Percentiles rank a stretch among this genome's conserved stretches.
phyloP scores from a whole-genome alignment of 192 early-diverging fungal genomes.

The Podila horticola region DNA sequence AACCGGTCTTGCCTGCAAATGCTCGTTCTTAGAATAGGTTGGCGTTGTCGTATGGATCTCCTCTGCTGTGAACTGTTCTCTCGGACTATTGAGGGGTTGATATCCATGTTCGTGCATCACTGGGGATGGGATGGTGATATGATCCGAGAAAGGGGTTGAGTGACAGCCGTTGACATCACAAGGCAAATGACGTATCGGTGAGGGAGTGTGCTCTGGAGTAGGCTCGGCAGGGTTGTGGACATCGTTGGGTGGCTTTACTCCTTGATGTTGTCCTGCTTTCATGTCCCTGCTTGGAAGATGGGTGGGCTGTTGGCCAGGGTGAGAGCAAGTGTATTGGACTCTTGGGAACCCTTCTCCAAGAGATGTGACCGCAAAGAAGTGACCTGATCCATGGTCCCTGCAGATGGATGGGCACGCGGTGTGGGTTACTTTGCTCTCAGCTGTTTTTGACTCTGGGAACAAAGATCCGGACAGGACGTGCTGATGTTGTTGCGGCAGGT shows the following conservation, averaged over 20 bases:
- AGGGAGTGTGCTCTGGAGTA: slow-evolving; percentile 12
- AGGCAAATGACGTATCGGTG: not conserved
- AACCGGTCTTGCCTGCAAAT: not conserved
- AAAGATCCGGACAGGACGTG: slow-evolving; percentile 6
- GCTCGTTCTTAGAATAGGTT: slow-evolving; percentile 11
- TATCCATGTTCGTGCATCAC: not conserved
- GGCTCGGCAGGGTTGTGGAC: slow-evolving; percentile 24
- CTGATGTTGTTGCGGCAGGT: not conserved
- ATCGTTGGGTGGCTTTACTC: not conserved
- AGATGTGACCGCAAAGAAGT: slow-evolving; percentile 34
- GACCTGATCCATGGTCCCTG: slow-evolving; percentile 16
- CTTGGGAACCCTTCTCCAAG: slow-evolving; percentile 28
- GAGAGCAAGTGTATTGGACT: slow-evolving; percentile 41
- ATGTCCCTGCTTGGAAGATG: not conserved
- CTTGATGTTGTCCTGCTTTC: not conserved
- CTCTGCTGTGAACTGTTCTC: slow-evolving; percentile 1
- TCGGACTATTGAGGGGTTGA: slow-evolving; percentile 23
- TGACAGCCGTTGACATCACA: not conserved
- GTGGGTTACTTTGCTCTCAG: not conserved
- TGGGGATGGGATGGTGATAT: not conserved
- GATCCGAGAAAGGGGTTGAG: not conserved
- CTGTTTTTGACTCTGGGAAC: slow-evolving; percentile 6
- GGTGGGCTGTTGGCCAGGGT: not conserved
- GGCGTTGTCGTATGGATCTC: slow-evolving; percentile 15
- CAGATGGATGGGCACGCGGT: slow-evolving; percentile 1